Percentiles rank a stretch among this genome's conserved stretches.
Evolutionary conservation across 306 rosid genomes (phyloP).

Genomic region (Bauhinia variegata): DNA sequence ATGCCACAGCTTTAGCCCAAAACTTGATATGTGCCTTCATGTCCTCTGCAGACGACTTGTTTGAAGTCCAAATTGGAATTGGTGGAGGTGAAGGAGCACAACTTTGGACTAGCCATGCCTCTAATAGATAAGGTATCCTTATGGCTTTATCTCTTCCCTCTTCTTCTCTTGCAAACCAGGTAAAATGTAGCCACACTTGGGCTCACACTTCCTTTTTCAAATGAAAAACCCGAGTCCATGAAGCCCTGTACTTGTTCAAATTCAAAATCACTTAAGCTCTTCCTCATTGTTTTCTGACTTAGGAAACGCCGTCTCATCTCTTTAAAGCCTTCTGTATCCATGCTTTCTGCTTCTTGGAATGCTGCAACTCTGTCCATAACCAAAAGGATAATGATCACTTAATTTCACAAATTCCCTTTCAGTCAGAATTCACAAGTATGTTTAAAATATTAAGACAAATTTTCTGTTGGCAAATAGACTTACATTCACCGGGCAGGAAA

Average conservation of each 20-base stretch:
- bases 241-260: conserved; percentile 88
- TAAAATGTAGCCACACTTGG: conserved; percentile 69
- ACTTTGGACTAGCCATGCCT: conserved; percentile 77
- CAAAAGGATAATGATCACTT: conserved; percentile 20
- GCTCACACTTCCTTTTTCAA: conserved; percentile 63
- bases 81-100: conserved; percentile 61
- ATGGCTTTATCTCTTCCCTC: conserved; percentile 49
- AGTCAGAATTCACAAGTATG: conserved; percentile 19
- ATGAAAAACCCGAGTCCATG: conserved; percentile 87
- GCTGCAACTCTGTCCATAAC: conserved; percentile 48
- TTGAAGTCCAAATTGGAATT: conserved; percentile 59
- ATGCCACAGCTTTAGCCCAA: conserved; percentile 93
- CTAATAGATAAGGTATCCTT: conserved; percentile 86
- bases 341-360: conserved; percentile 51
- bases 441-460: too few species aligned
- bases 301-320: conserved; percentile 50
- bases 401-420: not conserved
- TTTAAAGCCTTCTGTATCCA: conserved; percentile 46
- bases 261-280: conserved; percentile 79
- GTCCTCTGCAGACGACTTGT: conserved; percentile 52
- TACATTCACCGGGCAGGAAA: too few species aligned
- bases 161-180: conserved; percentile 81
- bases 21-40: conserved; percentile 80
- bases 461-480: too few species aligned
- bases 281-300: conserved; percentile 53